Base-by-base conservation (phyloP, 1,139 yeast species). In the Suhomyces chickasaworum region DNA sequence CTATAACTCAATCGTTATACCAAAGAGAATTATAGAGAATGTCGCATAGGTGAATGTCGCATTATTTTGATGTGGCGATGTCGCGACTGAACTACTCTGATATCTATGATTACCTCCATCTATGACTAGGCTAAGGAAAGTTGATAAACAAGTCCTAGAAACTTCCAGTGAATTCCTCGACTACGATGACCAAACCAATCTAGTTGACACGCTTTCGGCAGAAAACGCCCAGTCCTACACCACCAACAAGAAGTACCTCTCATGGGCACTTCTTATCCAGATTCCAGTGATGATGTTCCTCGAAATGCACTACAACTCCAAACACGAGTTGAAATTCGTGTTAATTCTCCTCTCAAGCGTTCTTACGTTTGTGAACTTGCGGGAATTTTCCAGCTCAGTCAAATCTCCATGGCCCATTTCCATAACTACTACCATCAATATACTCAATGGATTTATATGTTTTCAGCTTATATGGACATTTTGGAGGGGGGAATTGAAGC, bases 101-200 rank as follows among this genome's bases (percentile, higher is more conserved):
- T 17, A 17, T 12, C 21, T 17, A 12, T 22, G 3, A 10, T 15
- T 4, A 16, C 29, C 8, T 12, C 27, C 18, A 20, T 29, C 7
- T 20, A 52, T 52, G 53, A 47, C 53, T 22, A 39, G 57, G 22
- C 47, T 52, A 22, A 54, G 58, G 29, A 45, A 47, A 25, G 12
- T 54, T 13, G 59, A 55, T 42, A 52, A 46, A 30, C 47, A 47
- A 31, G 47, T 55, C 30, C 48, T 54, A 12, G 53, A 52, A 16
- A 37, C 46, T 15, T 42, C 49, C n/a, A 42, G 44, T 15, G 40
- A 41, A 22, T 41, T 50, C 23, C 44, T 55, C 12, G 59, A 55
- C 33, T 42, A 34, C 15, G 59, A 47, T 35, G 59, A 55, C 39
- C 58, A 55, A 42, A 34, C 46, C 5, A 41, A 41, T 8, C 39